Evolutionary conservation across 805 yeast genomes (phyloP).

Genomic region (Schizosaccharomyces lindneri): DNA sequence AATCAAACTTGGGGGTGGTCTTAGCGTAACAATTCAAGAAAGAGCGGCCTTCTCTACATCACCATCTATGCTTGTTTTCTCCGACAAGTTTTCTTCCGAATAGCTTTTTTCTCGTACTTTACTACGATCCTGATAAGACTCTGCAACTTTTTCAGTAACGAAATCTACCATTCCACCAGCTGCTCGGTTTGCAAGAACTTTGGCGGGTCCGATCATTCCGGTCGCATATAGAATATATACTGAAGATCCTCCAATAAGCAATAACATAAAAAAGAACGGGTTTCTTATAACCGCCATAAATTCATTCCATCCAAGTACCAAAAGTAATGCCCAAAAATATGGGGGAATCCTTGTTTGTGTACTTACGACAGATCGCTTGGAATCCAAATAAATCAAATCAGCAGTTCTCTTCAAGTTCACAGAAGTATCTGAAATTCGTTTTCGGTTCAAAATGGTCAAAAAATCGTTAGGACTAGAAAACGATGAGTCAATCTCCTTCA

Average conservation of each 20-base stretch:
- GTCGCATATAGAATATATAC: constrained; percentile 41
- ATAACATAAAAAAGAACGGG: constrained; percentile 37
- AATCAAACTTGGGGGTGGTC: no score
- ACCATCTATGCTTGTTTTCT: no score
- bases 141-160: not conserved
- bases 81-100: not conserved
- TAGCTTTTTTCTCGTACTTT: no score
- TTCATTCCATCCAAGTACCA: constrained; percentile 86
- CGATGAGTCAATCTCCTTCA: constrained; percentile 19
- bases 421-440: constrained; percentile 31
- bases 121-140: not conserved
- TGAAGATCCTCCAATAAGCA: constrained; percentile 36
- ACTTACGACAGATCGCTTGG: constrained; percentile 63
- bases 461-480: constrained; percentile 15
- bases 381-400: constrained; percentile 61
- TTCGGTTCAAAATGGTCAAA: constrained; percentile 30
- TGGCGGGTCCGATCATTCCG: constrained; percentile 55
- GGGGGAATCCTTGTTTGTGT: constrained; percentile 60
- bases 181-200: constrained; percentile 17
- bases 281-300: constrained; percentile 66
- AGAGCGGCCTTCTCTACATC: no score
- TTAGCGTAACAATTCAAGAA: no score
- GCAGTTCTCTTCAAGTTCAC: constrained; percentile 45
- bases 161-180: constrained; percentile 4
- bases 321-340: constrained; percentile 47